These are phyloP conservation scores for Nephelium lappaceum DNA, from an alignment of 345 rosid genomes.

Conservation along the genomic window DNA sequence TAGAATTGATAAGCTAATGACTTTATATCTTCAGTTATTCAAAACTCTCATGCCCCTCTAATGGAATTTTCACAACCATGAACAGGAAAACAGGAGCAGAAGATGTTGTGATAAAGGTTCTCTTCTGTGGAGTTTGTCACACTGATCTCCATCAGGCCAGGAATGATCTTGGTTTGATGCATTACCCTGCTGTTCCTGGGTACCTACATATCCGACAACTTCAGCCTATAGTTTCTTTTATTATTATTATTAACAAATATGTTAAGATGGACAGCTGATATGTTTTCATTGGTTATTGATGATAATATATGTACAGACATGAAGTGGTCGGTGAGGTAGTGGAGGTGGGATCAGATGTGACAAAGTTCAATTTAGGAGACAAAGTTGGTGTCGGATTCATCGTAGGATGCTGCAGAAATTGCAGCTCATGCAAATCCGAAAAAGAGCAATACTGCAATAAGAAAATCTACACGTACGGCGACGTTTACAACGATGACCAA, in stretches of 20 bases:
- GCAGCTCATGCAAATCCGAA: conserved; percentile 52
- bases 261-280: no score
- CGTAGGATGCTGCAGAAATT: conserved; percentile 57
- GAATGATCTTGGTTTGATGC: conserved; percentile 60
- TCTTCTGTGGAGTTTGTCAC: conserved; percentile 75
- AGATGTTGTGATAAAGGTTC: conserved; percentile 62
- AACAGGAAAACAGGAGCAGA: conserved; percentile 71
- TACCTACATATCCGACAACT: conserved; percentile 10
- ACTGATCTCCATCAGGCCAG: conserved; percentile 72
- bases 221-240: background rate
- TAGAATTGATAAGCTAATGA: no score
- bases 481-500: conserved; percentile 49
- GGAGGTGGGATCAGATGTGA: conserved; percentile 68
- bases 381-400: conserved; percentile 63
- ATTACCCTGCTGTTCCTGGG: conserved; percentile 88
- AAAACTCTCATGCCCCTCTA: no score
- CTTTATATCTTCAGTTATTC: no score
- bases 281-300: no score
- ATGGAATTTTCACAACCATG: no score
- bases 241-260: background rate
- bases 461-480: conserved; percentile 60
- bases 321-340: conserved; percentile 79
- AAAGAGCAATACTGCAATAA: conserved; percentile 61
- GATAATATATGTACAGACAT: conserved; percentile 39
- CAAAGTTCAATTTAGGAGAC: conserved; percentile 50